Percentiles rank a stretch among this genome's conserved stretches.
These are phyloP conservation scores for Ophiocordyceps robertsii DNA, from an alignment of 2,329 filamentous ascomycete genomes.

Conservation along the genomic window DNA sequence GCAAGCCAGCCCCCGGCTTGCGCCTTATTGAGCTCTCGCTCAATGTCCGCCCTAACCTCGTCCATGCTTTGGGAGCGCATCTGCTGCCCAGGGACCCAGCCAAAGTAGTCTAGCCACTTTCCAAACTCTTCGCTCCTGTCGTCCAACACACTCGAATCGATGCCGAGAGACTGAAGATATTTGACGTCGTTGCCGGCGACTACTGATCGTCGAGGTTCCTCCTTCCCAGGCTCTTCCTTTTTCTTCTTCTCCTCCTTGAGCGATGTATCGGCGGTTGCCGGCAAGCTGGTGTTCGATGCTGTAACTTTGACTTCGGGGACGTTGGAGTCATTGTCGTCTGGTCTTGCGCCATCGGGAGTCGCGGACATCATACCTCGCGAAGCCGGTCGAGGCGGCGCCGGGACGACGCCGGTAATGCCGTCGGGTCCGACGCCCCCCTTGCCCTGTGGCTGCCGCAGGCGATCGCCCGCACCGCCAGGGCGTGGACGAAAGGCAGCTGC, in stretches of 20 bases:
- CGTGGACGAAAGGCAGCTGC: constrained; percentile 65
- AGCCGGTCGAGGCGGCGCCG: constrained; percentile 49
- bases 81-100: constrained; percentile 67
- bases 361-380: constrained; percentile 18
- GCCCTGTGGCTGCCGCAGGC: constrained; percentile 49
- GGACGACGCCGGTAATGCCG: constrained; percentile 80
- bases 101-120: constrained; percentile 70
- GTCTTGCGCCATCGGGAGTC: constrained; percentile 14
- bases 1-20: constrained; percentile 89
- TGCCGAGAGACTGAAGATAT: constrained; percentile 63
- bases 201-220: constrained; percentile 42
- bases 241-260: constrained; percentile 17
- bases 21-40: constrained; percentile 76
- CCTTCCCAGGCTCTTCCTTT: constrained; percentile 18
- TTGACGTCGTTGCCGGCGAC: constrained; percentile 63
- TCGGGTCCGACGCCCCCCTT: constrained; percentile 59
- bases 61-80: constrained; percentile 66
- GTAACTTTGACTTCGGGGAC: constrained; percentile 48
- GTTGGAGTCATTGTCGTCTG: constrained; percentile 19
- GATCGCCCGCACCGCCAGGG: constrained; percentile 73
- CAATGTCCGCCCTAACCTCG: constrained; percentile 68
- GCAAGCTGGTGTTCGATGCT: constrained; percentile 28
- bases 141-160: constrained; percentile 66
- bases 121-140: constrained; percentile 70
- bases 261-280: constrained; percentile 21